phyloP scores from a whole-genome alignment of 1,284 basidiomycete species.

The Omphalotus olearius region DNA sequence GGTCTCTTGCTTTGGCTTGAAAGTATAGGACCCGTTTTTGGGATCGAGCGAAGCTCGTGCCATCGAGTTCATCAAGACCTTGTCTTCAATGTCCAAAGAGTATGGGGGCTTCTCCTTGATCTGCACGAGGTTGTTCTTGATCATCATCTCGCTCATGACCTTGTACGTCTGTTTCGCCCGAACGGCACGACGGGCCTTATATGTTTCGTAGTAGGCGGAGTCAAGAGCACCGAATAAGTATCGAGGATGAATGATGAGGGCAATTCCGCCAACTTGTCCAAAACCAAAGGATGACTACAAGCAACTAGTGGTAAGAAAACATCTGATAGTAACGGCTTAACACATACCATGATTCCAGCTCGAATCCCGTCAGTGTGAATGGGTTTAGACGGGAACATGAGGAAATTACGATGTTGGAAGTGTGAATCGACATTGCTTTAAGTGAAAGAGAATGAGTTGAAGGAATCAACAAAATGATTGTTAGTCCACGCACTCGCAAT shows the following conservation, averaged over 20 bases:
- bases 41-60: slow-evolving; percentile 81
- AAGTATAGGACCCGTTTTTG: slow-evolving; percentile 84
- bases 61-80: slow-evolving; percentile 90
- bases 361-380: slow-evolving; percentile 92
- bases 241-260: slow-evolving; percentile 86
- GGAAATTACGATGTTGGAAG: slow-evolving; percentile 85
- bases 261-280: slow-evolving; percentile 96
- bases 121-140: slow-evolving; percentile 87
- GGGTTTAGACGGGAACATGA: slow-evolving; percentile 96
- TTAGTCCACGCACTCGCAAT: slow-evolving; percentile 70
- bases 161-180: slow-evolving; percentile 83
- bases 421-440: slow-evolving; percentile 87
- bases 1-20: slow-evolving; percentile 61
- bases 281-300: slow-evolving; percentile 93
- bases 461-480: neutral
- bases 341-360: slow-evolving; percentile 78
- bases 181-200: slow-evolving; percentile 65
- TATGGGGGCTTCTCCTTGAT: slow-evolving; percentile 97
- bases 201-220: slow-evolving; percentile 68
- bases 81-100: slow-evolving; percentile 80
- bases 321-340: neutral
- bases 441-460: slow-evolving; percentile 21
- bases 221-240: slow-evolving; percentile 86
- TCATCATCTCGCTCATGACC: slow-evolving; percentile 94
- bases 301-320: slow-evolving; percentile 14